Conservation (phyloP, 371 early-diverging fungal genomes). For the Mucor piriformis region DNA sequence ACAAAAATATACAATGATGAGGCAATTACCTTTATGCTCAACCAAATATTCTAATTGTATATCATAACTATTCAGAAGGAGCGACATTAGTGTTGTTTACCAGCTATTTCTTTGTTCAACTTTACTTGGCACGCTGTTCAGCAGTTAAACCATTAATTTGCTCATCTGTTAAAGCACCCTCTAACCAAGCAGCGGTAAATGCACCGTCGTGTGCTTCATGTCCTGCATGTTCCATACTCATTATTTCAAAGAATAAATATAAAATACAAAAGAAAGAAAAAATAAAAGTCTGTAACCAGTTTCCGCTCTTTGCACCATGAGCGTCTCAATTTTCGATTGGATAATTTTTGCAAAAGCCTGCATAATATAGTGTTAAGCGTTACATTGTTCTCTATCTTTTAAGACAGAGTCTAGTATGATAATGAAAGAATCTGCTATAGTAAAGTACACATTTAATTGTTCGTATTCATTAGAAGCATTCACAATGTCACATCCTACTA, state of each 20-base stretch:
- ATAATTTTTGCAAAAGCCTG: too few relatives aligned
- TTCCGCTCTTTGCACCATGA: too few relatives aligned
- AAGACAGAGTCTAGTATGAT: too few relatives aligned
- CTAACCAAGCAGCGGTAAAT: constrained; percentile 39
- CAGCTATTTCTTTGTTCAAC: not conserved
- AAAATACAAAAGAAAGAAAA: constrained; percentile 9
- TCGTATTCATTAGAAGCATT: too few relatives aligned
- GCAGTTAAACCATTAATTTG: constrained; percentile 31
- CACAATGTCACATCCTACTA: too few relatives aligned
- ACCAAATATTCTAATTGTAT: constrained; percentile 39
- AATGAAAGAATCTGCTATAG: too few relatives aligned
- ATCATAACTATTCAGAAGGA: constrained; percentile 31
- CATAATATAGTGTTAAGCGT: too few relatives aligned
- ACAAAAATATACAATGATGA: not conserved
- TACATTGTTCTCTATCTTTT: too few relatives aligned
- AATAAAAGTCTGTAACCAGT: not conserved
- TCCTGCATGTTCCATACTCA: constrained; percentile 9
- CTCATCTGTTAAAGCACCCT: constrained; percentile 38
- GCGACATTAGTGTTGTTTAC: not conserved
- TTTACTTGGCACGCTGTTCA: constrained; percentile 44
- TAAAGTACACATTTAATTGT: too few relatives aligned
- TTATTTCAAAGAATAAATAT: not conserved
- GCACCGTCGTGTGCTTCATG: constrained; percentile 9
- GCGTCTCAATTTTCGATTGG: too few relatives aligned
- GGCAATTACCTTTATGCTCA: constrained; percentile 44